These are phyloP conservation scores for Podospora fimiseda DNA, from an alignment of 495 filamentous ascomycete species.

Conservation along the genomic window DNA sequence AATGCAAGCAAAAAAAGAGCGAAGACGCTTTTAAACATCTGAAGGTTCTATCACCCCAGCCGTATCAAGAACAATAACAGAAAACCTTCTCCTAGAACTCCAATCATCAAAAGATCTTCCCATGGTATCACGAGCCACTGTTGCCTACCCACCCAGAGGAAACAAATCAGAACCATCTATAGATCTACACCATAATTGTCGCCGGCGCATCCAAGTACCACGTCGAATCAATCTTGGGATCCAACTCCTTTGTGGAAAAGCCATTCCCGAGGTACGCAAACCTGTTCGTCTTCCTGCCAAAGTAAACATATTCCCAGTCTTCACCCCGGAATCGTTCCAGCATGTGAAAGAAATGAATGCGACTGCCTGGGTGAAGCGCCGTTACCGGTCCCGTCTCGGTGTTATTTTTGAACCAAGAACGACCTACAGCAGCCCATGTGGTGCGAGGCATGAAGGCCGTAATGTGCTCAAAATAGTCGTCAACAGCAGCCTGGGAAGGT, in stretches of 20 bases:
- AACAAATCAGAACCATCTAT: too few species aligned
- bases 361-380: constrained; percentile 43
- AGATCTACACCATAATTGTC: too few species aligned
- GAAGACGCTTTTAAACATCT: too few species aligned
- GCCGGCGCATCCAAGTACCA: constrained; percentile 38
- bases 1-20: too few species aligned
- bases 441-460: constrained; percentile 43
- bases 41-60: too few species aligned
- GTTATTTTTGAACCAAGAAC: constrained; percentile 47
- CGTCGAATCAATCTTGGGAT: constrained; percentile 28
- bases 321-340: constrained; percentile 41
- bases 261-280: constrained; percentile 46
- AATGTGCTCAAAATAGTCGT: constrained; percentile 41
- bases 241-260: constrained; percentile 38
- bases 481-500: constrained; percentile 36
- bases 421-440: constrained; percentile 37
- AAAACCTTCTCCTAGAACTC: too few species aligned
- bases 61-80: too few species aligned
- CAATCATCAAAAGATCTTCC: too few species aligned
- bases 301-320: constrained; percentile 44
- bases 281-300: constrained; percentile 28
- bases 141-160: too few species aligned
- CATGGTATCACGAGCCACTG: too few species aligned
- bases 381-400: constrained; percentile 39
- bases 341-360: constrained; percentile 49